Conservation (phyloP, 805 yeast genomes). For the Sugiyamaella smithiae region DNA sequence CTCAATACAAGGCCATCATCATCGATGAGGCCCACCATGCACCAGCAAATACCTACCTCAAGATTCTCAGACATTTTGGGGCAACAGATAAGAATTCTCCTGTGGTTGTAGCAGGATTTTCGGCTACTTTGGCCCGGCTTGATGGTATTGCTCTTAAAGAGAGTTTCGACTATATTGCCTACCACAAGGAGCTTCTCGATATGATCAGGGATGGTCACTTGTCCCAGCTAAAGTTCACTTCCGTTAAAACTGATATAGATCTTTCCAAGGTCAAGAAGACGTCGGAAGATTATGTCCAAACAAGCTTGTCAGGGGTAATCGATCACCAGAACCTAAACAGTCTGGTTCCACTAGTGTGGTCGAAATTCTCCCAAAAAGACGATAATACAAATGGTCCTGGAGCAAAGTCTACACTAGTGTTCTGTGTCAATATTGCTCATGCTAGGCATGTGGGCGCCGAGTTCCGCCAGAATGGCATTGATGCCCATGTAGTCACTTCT, state of each 20-base stretch:
- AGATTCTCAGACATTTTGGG: constrained; percentile 57
- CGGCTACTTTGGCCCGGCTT: constrained; percentile 81
- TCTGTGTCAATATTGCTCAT: constrained; percentile 74
- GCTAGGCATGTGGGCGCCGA: constrained; percentile 50
- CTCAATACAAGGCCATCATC: constrained; percentile 66
- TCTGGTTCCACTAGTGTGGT: constrained; percentile 52
- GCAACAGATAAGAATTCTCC: constrained; percentile 42
- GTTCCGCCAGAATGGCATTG: constrained; percentile 58
- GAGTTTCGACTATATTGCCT: constrained; percentile 72
- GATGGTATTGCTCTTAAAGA: constrained; percentile 60
- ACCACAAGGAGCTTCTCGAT: constrained; percentile 58
- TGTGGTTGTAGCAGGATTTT: constrained; percentile 72
- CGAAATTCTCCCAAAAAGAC: constrained; percentile 42
- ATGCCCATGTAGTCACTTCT: constrained; percentile 71
- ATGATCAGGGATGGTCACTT: constrained; percentile 70
- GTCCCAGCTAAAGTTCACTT: constrained; percentile 63
- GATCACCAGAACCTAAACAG: constrained; percentile 55
- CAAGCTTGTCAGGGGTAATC: constrained; percentile 51
- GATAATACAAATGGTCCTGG: neutral
- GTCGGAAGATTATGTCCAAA: constrained; percentile 53
- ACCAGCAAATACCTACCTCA: constrained; percentile 63
- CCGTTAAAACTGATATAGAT: constrained; percentile 50
- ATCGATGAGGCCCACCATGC: constrained; percentile 95
- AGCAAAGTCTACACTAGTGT: constrained; percentile 61
- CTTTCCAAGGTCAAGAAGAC: constrained; percentile 36